These are phyloP conservation scores for Stevia rebaudiana DNA, from an alignment of 140 eudicot species.

Conservation along the genomic window DNA sequence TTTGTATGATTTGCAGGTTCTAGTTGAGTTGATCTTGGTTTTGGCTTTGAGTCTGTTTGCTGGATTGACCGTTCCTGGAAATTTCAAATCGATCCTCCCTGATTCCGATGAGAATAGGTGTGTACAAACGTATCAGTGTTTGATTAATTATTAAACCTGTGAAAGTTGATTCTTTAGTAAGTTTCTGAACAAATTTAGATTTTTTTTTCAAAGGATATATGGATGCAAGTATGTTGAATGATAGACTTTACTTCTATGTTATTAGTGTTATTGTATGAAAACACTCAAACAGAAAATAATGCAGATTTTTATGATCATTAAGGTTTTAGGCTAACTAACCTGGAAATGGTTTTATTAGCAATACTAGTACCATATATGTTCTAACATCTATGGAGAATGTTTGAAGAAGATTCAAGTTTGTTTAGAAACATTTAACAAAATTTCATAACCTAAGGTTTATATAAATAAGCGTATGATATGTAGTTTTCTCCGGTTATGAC, in stretches of 20 bases:
- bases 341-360: not conserved
- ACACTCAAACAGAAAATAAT: not conserved
- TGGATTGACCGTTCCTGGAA: constrained; percentile 79
- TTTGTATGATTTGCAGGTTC: constrained; percentile 48
- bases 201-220: constrained; percentile 7
- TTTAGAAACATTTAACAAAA: not conserved
- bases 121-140: not conserved
- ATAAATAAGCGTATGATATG: not conserved
- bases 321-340: not conserved
- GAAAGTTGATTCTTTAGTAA: not conserved
- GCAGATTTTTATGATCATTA: not conserved
- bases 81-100: constrained; percentile 70
- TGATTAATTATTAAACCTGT: not conserved
- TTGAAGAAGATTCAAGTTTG: not conserved
- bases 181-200: not conserved
- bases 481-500: not conserved
- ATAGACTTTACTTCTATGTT: not conserved
- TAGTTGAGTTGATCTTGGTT: constrained; percentile 58
- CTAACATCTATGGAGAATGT: not conserved
- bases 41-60: constrained; percentile 78
- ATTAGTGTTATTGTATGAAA: not conserved
- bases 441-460: not conserved
- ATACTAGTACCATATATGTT: not conserved
- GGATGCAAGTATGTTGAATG: not conserved
- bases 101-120: constrained; percentile 92